Evolutionary conservation across 495 filamentous ascomycete species (phyloP), one percentile per base, ranked within the genome.

Genomic region (Neurospora sp.): DNA sequence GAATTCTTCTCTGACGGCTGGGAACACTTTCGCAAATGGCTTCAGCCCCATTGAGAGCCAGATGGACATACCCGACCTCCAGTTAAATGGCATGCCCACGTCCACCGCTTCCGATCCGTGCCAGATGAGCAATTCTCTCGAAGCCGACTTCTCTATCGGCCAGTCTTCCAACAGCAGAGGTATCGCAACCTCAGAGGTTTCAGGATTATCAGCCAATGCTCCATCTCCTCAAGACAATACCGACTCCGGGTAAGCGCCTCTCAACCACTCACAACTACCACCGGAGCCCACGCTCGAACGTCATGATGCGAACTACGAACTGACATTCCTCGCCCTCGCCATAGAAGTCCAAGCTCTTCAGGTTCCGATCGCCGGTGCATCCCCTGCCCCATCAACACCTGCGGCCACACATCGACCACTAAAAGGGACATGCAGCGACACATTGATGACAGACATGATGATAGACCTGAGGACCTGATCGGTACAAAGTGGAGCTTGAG

Each of bases 1-100:
- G n/a, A 4, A 23, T 16, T 0, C 14, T 8, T 0, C 0, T 3
- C 16, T 42, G 0, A 16, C 0, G 6, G 14, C 3, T 3, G 41
- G 16, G 0, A 42, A 18, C 5, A 2, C 5, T 8, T 18, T 42
- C 0, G 5, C 16, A 7, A 1, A 42, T 27, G 10, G 12, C 20
- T 12, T 5, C 20, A 54, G 20, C 10, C 10, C 0, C 5, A 0
- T 14, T 12, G 9, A 14, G 46, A 23, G 20, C 46, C 46, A 54
- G 20, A 54, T 54, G 46, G 5, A 23, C 3, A 27, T 12, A 20
- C 20, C 1, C 20, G 46, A 54, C 46, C 6, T 54, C 11, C 46
- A 5, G 0, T 5, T 27, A 10, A 54, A 0, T 23, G 46, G 46
- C 10, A 6, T 27, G 20, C 1, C 20, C 46, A 3, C 46, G 20